Conservation (phyloP, 139 green algal genomes). For the Trebouxia sp. region DNA sequence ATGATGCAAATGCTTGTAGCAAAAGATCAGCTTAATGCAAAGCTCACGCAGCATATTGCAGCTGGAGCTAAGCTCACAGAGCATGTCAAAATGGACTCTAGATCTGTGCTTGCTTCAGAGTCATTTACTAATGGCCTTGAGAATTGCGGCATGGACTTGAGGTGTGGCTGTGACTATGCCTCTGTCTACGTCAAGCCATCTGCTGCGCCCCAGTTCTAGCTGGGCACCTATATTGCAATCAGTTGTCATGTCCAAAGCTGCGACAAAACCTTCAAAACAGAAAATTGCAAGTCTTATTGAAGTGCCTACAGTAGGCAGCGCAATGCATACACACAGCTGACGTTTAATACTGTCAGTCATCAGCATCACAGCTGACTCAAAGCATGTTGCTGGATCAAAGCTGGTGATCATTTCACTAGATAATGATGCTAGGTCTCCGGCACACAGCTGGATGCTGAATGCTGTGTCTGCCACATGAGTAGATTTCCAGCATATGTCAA, state of each 20-base stretch:
- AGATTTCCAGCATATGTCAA: not conserved
- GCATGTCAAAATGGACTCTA: no score
- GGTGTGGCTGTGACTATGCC: constrained; percentile 67
- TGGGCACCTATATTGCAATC: constrained; percentile 15
- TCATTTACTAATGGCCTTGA: constrained; percentile 35
- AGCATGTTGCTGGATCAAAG: no score
- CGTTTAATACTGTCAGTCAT: not conserved
- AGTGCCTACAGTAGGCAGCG: not conserved
- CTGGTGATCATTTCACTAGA: not conserved
- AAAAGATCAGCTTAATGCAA: no score
- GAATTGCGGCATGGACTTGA: constrained; percentile 38
- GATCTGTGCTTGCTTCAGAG: no score
- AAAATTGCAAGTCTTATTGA: not conserved
- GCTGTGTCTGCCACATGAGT: not conserved
- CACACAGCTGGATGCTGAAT: not conserved
- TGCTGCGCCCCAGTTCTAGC: constrained; percentile 48
- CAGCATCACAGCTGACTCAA: not conserved
- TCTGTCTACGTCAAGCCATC: constrained; percentile 53
- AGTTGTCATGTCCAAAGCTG: not conserved
- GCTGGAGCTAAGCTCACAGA: no score
- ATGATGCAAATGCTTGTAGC: no score
- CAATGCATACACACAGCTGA: not conserved
- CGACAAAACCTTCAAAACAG: not conserved
- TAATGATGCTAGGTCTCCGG: not conserved
- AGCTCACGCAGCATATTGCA: no score